Base-by-base conservation (phyloP, 2,329 filamentous ascomycete genomes). In the Grosmannia penicillata region DNA sequence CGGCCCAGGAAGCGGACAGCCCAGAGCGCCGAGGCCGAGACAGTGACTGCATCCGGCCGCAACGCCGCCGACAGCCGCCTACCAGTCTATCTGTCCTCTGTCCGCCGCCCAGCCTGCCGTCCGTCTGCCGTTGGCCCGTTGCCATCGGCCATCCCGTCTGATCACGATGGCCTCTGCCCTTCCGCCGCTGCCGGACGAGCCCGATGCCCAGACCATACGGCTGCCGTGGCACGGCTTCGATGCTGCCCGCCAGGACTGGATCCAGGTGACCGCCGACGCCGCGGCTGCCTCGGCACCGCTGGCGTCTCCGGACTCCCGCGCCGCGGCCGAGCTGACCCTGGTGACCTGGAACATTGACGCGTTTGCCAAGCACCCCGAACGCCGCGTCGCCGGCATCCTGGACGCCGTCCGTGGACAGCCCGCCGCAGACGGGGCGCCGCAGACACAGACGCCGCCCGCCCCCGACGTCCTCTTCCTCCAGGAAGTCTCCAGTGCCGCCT, bases 391-490 rank as follows among this genome's bases (percentile, higher is more conserved):
- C 14, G 51, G 47, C 8, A 51, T 60, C 8, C 21, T 59, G 5
- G 49, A 47, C 4, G 41, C 44, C 22, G 38, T 55, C 15, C 36
- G 44, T 11, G 28, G 22, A n/a, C 33, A 23, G 23, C 15, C 27
- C 9, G 18, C 15, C 25, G 17, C 40, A n/a, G n/a, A n/a, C n/a
- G n/a, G 3, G 29, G 21, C 11, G n/a, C 38, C 22, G 13, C 26
- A 24, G 35, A 43, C 2, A 19, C 22, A 7, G n/a, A n/a, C n/a
- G n/a, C n/a, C n/a, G n/a, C 44, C 48, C 6, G n/a, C 36, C 1
- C 45, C 48, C 10, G 47, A 57, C 45, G 33, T 59, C 14, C 46
- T 58, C n/a, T 58, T 59, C 31, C 38, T 59, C 8, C 57, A 60
- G 37, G 57, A 60, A 43, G 50, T 58, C 7, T 52, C 51, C 1